A percentile compares a stretch with the other conserved stretches of the same genome.
Conservation (phyloP, 2,329 filamentous ascomycete species). For the Talaromyces atroroseus region DNA sequence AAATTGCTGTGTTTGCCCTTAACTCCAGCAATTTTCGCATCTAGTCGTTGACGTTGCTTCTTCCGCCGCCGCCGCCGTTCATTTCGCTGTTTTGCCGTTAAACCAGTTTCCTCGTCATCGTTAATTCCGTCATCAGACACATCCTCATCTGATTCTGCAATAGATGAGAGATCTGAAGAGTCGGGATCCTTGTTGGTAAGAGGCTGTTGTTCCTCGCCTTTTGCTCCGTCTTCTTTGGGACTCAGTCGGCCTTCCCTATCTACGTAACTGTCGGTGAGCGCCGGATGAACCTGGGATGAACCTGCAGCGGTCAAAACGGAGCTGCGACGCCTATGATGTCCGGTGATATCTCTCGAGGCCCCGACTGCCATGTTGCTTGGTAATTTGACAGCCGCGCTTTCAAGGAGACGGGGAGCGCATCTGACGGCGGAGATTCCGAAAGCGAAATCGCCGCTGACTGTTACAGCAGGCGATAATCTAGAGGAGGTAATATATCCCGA, state of each 20-base stretch:
- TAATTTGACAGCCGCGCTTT: not conserved
- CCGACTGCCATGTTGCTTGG: constrained; percentile 28
- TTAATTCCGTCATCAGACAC: constrained; percentile 67
- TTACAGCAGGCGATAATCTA: not conserved
- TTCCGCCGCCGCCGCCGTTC: constrained; percentile 61
- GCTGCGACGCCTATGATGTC: constrained; percentile 36
- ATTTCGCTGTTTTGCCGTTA: constrained; percentile 66
- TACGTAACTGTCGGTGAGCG: constrained; percentile 30
- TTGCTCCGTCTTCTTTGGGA: constrained; percentile 19
- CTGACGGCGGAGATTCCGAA: not conserved
- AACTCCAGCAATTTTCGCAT: constrained; percentile 61
- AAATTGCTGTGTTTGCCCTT: constrained; percentile 61
- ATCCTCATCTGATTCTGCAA: constrained; percentile 47
- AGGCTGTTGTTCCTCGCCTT: constrained; percentile 31
- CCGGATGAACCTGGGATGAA: constrained; percentile 41
- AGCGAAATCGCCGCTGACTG: not conserved
- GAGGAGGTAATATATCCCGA: not conserved
- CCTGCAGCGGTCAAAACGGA: constrained; percentile 38
- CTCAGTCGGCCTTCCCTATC: constrained; percentile 20
- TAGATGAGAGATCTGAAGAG: constrained; percentile 37
- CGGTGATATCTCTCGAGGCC: constrained; percentile 21
- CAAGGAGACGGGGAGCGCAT: not conserved
- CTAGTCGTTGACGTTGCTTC: constrained; percentile 61
- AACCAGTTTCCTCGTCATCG: constrained; percentile 84
- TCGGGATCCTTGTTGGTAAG: constrained; percentile 32